Conservation (phyloP, 768 basidiomycete species). For the Hemileccinum impolitum region DNA sequence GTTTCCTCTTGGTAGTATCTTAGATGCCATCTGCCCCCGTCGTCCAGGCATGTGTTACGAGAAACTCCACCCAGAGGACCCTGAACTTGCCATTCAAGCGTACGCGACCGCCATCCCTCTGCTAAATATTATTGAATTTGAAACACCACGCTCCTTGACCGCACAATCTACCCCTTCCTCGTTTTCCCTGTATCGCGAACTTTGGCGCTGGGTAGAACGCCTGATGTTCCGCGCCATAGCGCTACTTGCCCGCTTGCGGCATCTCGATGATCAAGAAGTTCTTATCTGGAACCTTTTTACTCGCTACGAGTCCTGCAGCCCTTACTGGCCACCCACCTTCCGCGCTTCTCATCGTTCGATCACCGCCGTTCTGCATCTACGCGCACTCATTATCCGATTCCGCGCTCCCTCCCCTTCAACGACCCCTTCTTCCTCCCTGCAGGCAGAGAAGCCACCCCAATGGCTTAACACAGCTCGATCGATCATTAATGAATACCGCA, state of each 20-base stretch:
- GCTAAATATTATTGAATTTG: slow-evolving; percentile 45
- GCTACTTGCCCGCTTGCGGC: slow-evolving; percentile 49
- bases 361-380: slow-evolving; percentile 67
- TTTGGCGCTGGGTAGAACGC: slow-evolving; percentile 84
- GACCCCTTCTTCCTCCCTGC: slow-evolving; percentile 16
- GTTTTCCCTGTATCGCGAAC: slow-evolving; percentile 70
- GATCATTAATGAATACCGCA: slow-evolving; percentile 68
- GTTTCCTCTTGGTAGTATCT: not conserved
- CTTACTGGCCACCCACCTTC: slow-evolving; percentile 78
- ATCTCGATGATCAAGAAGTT: slow-evolving; percentile 33
- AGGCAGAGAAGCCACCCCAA: slow-evolving; percentile 34
- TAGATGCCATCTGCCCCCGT: not conserved
- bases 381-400: slow-evolving; percentile 61
- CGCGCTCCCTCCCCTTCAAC: slow-evolving; percentile 19
- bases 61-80: slow-evolving; percentile 46
- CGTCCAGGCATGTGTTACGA: slow-evolving; percentile 74
- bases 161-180: slow-evolving; percentile 35
- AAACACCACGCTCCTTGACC: slow-evolving; percentile 38
- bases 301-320: slow-evolving; percentile 57
- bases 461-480: slow-evolving; percentile 68
- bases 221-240: slow-evolving; percentile 79
- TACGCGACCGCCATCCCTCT: slow-evolving; percentile 58
- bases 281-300: slow-evolving; percentile 62
- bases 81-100: slow-evolving; percentile 48
- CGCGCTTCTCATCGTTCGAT: slow-evolving; percentile 72